Evolutionary conservation across 1,284 basidiomycete species (phyloP).

Genomic region (Sparassis latifolia): DNA sequence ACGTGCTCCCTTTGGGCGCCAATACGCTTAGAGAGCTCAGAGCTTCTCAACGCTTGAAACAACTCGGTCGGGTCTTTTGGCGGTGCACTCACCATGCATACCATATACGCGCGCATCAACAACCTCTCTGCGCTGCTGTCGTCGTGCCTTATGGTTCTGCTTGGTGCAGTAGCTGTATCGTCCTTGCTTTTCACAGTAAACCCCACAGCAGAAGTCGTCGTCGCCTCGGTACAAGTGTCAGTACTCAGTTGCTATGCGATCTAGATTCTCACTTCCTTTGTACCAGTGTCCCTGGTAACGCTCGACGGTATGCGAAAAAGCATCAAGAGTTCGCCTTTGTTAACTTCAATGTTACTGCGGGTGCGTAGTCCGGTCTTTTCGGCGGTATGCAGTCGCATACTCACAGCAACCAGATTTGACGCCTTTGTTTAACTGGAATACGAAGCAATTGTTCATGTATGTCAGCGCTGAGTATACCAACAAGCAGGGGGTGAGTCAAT

Average conservation of each 20-base stretch:
- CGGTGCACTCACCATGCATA: constrained; percentile 47
- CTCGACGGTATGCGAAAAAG: constrained; percentile 45
- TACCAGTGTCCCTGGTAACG: constrained; percentile 46
- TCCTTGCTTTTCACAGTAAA: constrained; percentile 58
- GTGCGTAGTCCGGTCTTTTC: constrained; percentile 32
- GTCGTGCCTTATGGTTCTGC: constrained; percentile 73
- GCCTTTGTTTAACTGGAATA: constrained; percentile 90
- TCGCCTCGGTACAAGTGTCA: constrained; percentile 25
- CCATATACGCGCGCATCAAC: constrained; percentile 61
- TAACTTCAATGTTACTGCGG: constrained; percentile 73
- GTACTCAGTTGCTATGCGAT: constrained; percentile 4
- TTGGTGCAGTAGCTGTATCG: constrained; percentile 67
- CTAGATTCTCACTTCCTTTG: neutral
- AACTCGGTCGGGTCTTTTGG: neutral
- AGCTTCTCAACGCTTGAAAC: too few relatives aligned
- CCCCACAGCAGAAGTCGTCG: constrained; percentile 45
- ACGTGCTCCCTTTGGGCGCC: too few relatives aligned
- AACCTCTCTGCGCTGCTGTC: constrained; percentile 71
- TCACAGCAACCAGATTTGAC: constrained; percentile 50
- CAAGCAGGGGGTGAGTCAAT: constrained; percentile 54
- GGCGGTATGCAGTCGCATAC: neutral
- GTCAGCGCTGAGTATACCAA: constrained; percentile 76
- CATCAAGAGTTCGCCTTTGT: constrained; percentile 72
- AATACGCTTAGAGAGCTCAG: neutral
- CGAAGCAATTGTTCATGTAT: constrained; percentile 87